These are phyloP conservation scores for Fraxinus latifolia DNA, from an alignment of 305 asterid species.

Conservation along the genomic window DNA sequence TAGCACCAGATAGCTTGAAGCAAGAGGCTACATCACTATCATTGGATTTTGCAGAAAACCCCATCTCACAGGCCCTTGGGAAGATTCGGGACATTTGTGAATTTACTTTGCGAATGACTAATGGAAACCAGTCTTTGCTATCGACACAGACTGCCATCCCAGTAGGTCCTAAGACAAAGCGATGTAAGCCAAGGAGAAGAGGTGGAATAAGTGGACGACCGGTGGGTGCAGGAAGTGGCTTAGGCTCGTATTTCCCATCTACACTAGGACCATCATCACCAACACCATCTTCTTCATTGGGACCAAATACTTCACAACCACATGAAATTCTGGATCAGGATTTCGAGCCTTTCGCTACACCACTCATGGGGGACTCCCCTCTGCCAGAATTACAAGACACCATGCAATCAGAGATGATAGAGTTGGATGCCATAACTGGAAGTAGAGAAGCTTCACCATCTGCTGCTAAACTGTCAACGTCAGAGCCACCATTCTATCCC, in stretches of 20 bases:
- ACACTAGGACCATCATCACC: conserved; percentile 39
- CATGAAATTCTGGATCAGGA: conserved; percentile 42
- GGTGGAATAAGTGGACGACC: conserved; percentile 44
- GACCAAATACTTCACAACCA: conserved; percentile 36
- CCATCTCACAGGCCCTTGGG: conserved; percentile 42
- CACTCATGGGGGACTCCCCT: conserved; percentile 45
- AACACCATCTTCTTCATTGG: conserved; percentile 44
- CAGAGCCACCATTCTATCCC: conserved; percentile 30
- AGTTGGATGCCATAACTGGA: conserved; percentile 57
- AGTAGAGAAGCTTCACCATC: conserved; percentile 62
- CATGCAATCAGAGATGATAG: conserved; percentile 63
- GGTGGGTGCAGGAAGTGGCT: conserved; percentile 29
- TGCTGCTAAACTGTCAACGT: conserved; percentile 35
- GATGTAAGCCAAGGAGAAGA: conserved; percentile 55
- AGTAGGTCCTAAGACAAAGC: conserved; percentile 53
- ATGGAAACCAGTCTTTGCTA: conserved; percentile 35
- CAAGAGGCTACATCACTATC: neutral
- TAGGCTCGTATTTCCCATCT: conserved; percentile 32
- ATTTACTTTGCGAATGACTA: conserved; percentile 38
- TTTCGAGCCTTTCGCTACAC: conserved; percentile 38
- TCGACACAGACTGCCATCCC: conserved; percentile 32
- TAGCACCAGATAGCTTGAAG: conserved; percentile 14
- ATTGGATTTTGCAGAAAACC: conserved; percentile 28
- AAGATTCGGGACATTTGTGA: conserved; percentile 57
- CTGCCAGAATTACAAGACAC: conserved; percentile 48